These are phyloP conservation scores for Obelidium mucronatum DNA, from an alignment of 192 early-diverging fungal species.

Conservation along the genomic window DNA sequence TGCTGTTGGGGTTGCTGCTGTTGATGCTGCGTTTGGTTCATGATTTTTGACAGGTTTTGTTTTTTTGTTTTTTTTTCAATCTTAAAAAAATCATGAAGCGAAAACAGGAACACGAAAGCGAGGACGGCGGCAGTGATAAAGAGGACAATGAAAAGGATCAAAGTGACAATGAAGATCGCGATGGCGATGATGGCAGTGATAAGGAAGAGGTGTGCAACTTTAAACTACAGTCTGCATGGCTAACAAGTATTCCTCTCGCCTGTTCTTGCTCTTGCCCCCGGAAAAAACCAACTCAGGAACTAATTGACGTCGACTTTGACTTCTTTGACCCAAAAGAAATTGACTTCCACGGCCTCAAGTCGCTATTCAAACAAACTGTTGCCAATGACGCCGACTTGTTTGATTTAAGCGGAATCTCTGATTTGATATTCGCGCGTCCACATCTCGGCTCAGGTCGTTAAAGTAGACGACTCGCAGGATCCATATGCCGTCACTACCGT, in stretches of 20 bases:
- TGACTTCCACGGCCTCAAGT: slow-evolving; percentile 93
- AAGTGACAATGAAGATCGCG: not conserved
- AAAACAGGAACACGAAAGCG: not conserved
- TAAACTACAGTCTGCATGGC: too few species aligned
- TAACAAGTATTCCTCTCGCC: too few species aligned
- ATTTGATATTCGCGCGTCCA: slow-evolving; percentile 79
- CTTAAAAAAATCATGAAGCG: not conserved
- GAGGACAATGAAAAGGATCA: not conserved
- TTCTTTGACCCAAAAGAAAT: slow-evolving; percentile 89
- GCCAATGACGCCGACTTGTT: slow-evolving; percentile 81
- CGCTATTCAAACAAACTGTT: slow-evolving; percentile 81
- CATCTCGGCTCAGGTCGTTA: slow-evolving; percentile 88
- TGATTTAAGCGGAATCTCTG: slow-evolving; percentile 76
- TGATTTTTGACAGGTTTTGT: not conserved
- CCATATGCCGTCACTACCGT: slow-evolving; percentile 89
- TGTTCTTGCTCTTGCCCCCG: too few species aligned
- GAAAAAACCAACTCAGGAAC: slow-evolving; percentile 31
- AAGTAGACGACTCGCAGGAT: slow-evolving; percentile 78
- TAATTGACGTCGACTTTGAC: slow-evolving; percentile 92
- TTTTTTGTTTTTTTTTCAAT: slow-evolving; percentile 25
- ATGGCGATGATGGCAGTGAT: slow-evolving; percentile 1
- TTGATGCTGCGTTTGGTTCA: not conserved
- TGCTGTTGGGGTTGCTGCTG: not conserved
- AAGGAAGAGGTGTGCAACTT: not conserved
- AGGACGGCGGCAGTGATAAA: not conserved